Percentiles rank a stretch among this genome's conserved stretches.
Evolutionary conservation across 1,284 basidiomycete genomes (phyloP).

Genomic region (Pyrrhoderma noxium): DNA sequence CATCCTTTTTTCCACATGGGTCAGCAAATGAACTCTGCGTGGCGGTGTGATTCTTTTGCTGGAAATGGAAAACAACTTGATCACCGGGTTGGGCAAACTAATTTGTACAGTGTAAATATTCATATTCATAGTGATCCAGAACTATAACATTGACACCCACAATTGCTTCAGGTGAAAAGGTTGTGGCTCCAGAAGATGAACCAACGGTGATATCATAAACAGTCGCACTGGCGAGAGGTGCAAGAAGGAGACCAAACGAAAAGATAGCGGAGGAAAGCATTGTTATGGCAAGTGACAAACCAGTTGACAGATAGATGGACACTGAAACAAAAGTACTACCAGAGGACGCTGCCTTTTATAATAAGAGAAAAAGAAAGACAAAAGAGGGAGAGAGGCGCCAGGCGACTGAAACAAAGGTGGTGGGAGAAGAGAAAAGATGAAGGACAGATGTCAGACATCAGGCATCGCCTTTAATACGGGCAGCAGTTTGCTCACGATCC

Average conservation of each 20-base stretch:
- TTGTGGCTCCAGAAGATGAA: slow-evolving; percentile 33
- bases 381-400: slow-evolving; percentile 23
- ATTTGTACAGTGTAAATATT: slow-evolving; percentile 2
- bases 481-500: neutral
- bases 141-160: slow-evolving; percentile 30
- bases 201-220: slow-evolving; percentile 50
- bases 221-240: slow-evolving; percentile 41
- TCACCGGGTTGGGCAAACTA: slow-evolving; percentile 46
- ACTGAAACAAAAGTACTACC: slow-evolving; percentile 22
- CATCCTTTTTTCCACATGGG: slow-evolving; percentile 41
- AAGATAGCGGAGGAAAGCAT: slow-evolving; percentile 34
- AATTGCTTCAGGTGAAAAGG: slow-evolving; percentile 44
- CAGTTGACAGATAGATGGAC: slow-evolving; percentile 12
- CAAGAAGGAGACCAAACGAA: slow-evolving; percentile 38
- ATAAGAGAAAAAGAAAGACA: slow-evolving; percentile 19
- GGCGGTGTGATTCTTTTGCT: slow-evolving; percentile 48
- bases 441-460: slow-evolving; percentile 11
- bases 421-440: slow-evolving; percentile 19
- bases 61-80: slow-evolving; percentile 52
- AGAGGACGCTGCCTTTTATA: slow-evolving; percentile 16
- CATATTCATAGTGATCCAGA: slow-evolving; percentile 6
- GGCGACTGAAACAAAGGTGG: slow-evolving; percentile 15
- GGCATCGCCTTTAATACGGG: slow-evolving; percentile 3
- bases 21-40: slow-evolving; percentile 49
- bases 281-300: slow-evolving; percentile 36